These are phyloP conservation scores for Theileria equi DNA, from an alignment of 169 alveolate species.

Conservation along the genomic window DNA sequence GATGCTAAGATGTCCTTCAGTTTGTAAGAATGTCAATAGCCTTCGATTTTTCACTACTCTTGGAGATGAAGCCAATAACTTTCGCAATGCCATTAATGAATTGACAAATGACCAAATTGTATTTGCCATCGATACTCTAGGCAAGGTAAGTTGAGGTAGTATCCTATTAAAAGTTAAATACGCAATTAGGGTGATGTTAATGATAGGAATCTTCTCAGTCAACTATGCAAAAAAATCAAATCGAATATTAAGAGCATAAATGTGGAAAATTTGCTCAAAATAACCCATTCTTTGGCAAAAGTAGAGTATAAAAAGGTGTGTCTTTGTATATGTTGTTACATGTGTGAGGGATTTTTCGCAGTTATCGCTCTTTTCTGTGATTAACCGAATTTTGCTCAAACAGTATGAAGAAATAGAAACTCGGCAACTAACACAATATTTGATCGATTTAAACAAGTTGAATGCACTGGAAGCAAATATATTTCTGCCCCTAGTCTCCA, in stretches of 20 bases:
- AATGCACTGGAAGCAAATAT: conserved; percentile 37
- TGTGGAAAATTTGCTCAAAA: conserved; percentile 12
- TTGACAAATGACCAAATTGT: conserved; percentile 35
- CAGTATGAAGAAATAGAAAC: conserved; percentile 23
- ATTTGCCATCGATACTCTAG: conserved; percentile 49
- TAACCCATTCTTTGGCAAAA: conserved; percentile 55
- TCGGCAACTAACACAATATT: conserved; percentile 50
- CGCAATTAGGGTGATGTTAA: conserved; percentile 28
- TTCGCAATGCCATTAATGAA: conserved; percentile 25
- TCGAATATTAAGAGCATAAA: conserved; percentile 26
- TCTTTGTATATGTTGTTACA: not conserved
- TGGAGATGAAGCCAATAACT: conserved; percentile 9
- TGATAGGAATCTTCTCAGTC: conserved; percentile 49
- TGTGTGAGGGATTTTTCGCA: too few species aligned
- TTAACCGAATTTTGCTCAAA: conserved; percentile 40
- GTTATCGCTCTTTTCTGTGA: conserved; percentile 43
- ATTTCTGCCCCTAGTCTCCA: conserved; percentile 35
- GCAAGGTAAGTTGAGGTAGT: conserved; percentile 30
- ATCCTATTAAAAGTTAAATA: not conserved
- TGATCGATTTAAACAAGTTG: conserved; percentile 45
- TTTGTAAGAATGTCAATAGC: too few species aligned
- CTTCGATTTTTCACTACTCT: conserved; percentile 7
- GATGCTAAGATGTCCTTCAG: too few species aligned
- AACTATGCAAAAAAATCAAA: conserved; percentile 44
- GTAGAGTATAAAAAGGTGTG: conserved; percentile 54